These are phyloP conservation scores for Zygnema cylindricum DNA, from an alignment of 139 green algal genomes.

Conservation along the genomic window DNA sequence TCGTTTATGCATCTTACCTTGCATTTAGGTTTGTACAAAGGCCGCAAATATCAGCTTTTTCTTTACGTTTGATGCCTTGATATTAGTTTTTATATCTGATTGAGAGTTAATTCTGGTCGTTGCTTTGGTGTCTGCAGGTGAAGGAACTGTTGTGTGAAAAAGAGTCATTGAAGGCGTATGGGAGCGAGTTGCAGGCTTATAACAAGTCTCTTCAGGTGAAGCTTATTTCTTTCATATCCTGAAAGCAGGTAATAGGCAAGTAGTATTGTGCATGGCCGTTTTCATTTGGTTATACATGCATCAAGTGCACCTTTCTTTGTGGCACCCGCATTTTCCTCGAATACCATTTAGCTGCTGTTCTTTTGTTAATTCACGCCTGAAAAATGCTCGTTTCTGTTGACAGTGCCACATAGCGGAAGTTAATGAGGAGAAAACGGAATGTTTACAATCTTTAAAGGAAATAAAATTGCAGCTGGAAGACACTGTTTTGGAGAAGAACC, in stretches of 20 bases:
- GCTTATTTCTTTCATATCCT: neutral
- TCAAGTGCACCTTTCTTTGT: neutral
- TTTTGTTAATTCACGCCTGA: neutral
- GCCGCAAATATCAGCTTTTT: neutral
- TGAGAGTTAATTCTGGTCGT: neutral
- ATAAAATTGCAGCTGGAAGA: neutral
- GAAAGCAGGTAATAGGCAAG: neutral
- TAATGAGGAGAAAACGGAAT: neutral
- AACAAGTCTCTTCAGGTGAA: conserved; percentile 43
- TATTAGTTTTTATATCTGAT: neutral
- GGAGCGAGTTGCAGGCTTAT: conserved; percentile 55
- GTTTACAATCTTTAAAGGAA: neutral
- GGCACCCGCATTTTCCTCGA: neutral
- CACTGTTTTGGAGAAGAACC: neutral
- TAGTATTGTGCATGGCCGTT: neutral
- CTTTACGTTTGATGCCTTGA: neutral
- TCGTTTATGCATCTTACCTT: neutral
- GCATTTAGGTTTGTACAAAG: neutral
- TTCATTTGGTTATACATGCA: neutral
- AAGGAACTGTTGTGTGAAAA: conserved; percentile 26
- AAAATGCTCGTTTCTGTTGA: neutral
- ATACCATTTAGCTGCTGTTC: neutral
- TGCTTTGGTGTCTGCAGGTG: conserved; percentile 37
- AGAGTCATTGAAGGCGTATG: conserved; percentile 38
- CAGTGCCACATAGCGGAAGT: neutral